These are phyloP conservation scores for Sporothrix globosa DNA, from an alignment of 2,329 filamentous ascomycete genomes.

Conservation along the genomic window DNA sequence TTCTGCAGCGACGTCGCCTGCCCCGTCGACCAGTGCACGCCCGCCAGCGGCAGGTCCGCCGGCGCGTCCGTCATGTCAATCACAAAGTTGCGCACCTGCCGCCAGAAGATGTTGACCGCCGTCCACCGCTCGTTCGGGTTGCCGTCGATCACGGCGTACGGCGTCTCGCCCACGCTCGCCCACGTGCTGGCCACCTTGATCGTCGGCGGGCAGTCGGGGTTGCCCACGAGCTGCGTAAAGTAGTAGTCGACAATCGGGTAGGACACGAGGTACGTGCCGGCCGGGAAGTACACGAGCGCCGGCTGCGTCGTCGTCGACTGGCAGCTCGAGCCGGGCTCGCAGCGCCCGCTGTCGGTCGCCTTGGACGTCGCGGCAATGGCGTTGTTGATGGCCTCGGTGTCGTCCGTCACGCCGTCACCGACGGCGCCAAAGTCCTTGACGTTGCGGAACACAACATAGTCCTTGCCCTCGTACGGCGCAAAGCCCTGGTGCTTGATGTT, in stretches of 20 bases:
- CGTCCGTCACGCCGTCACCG: slow-evolving; percentile 74
- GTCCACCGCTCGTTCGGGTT: slow-evolving; percentile 58
- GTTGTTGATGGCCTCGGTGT: slow-evolving; percentile 69
- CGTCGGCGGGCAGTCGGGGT: slow-evolving; percentile 33
- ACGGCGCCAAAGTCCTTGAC: slow-evolving; percentile 56
- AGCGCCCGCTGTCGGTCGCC: slow-evolving; percentile 20
- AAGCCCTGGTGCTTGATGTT: slow-evolving; percentile 35
- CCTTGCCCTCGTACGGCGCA: slow-evolving; percentile 31
- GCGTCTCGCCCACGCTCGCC: neutral
- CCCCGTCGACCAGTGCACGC: slow-evolving; percentile 70
- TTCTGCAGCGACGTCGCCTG: slow-evolving; percentile 64
- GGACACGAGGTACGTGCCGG: slow-evolving; percentile 35
- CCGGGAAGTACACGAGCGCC: slow-evolving; percentile 36
- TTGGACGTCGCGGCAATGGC: slow-evolving; percentile 54
- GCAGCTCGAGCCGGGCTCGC: slow-evolving; percentile 31
- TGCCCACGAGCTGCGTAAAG: slow-evolving; percentile 35
- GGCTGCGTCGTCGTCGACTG: slow-evolving; percentile 32
- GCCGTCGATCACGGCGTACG: slow-evolving; percentile 43
- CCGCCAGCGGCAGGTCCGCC: slow-evolving; percentile 50
- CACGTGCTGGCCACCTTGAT: slow-evolving; percentile 30
- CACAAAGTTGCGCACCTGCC: slow-evolving; percentile 61
- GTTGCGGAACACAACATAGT: slow-evolving; percentile 37
- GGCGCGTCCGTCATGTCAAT: slow-evolving; percentile 58
- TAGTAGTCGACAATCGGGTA: slow-evolving; percentile 35
- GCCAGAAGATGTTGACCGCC: slow-evolving; percentile 50